Percentiles rank a stretch among this genome's conserved stretches.
Conservation (phyloP, 2,329 filamentous ascomycete genomes). For the Cordyceps tenuipes region DNA sequence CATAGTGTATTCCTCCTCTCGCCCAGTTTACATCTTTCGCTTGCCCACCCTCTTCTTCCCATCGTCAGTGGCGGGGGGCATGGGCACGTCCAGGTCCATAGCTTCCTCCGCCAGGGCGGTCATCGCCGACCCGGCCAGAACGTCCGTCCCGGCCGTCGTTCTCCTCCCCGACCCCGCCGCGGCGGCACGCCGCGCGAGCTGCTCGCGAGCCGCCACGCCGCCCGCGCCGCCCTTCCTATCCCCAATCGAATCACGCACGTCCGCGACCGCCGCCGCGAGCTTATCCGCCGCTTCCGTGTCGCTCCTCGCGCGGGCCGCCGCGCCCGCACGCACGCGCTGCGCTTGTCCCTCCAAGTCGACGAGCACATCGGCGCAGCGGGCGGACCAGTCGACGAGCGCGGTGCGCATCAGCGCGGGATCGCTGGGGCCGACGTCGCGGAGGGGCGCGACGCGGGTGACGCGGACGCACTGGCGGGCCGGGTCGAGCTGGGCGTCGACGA, state of each 20-base stretch:
- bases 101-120: slow-evolving; percentile 36
- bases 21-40: slow-evolving; percentile 39
- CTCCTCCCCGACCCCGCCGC: too few species aligned
- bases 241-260: too few species aligned
- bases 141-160: neutral
- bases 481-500: slow-evolving; percentile 77
- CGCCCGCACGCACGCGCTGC: too few species aligned
- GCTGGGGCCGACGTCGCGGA: slow-evolving; percentile 75
- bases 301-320: too few species aligned
- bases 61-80: slow-evolving; percentile 34
- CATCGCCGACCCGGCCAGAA: slow-evolving; percentile 22
- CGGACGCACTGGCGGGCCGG: slow-evolving; percentile 65
- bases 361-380: too few species aligned
- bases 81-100: slow-evolving; percentile 49
- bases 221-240: slow-evolving; percentile 57
- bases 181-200: slow-evolving; percentile 3
- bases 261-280: too few species aligned
- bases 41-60: slow-evolving; percentile 43
- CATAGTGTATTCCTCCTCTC: neutral
- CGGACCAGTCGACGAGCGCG: too few species aligned
- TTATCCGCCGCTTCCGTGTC: too few species aligned
- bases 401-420: slow-evolving; percentile 59
- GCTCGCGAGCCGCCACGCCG: slow-evolving; percentile 37
- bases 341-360: too few species aligned
- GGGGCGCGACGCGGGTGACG: slow-evolving; percentile 71